A percentile compares a stretch with the other conserved stretches of the same genome.
phyloP scores from a whole-genome alignment of 2,329 filamentous ascomycete genomes.

The Sporothrix luriei region DNA sequence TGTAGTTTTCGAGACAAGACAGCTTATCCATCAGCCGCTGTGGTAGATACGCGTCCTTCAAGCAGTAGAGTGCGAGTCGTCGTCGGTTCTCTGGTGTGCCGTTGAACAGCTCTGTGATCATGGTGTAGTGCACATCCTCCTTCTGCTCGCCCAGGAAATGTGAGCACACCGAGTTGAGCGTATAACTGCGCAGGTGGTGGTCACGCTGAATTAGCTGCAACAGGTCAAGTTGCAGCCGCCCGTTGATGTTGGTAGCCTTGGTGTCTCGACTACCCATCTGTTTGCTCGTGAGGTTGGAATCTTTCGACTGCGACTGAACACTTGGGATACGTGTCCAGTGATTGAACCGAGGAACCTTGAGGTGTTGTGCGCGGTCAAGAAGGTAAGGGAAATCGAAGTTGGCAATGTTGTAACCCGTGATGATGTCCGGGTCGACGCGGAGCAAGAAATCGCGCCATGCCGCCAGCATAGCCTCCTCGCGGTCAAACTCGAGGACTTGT shows the following conservation, averaged over 20 bases:
- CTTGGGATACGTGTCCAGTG: constrained; percentile 82
- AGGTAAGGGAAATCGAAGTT: constrained; percentile 99
- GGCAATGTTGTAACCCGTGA: constrained; percentile 97
- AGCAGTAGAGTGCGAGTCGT: constrained; percentile 88
- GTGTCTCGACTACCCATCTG: constrained; percentile 97
- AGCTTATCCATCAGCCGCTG: constrained; percentile 95
- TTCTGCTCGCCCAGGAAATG: constrained; percentile 97
- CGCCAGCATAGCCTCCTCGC: constrained; percentile 87
- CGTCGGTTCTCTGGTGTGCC: constrained; percentile 90
- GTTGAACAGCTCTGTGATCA: constrained; percentile 98
- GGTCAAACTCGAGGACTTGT: constrained; percentile 79
- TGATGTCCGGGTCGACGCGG: constrained; percentile 91
- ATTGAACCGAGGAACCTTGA: constrained; percentile 79
- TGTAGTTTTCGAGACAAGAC: constrained; percentile 98
- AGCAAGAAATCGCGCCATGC: constrained; percentile 89
- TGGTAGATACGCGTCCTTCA: constrained; percentile 96
- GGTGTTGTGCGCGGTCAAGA: constrained; percentile 79
- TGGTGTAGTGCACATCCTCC: constrained; percentile 97
- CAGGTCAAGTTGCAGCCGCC: constrained; percentile 86
- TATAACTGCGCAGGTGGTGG: constrained; percentile 94
- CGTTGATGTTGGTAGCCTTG: constrained; percentile 92
- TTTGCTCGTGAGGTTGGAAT: constrained; percentile 91
- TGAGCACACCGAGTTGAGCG: constrained; percentile 91
- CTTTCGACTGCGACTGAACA: constrained; percentile 69
- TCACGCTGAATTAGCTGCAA: constrained; percentile 95